A percentile compares a stretch with the other conserved stretches of the same genome.
These are phyloP conservation scores for Pichia sp. DNA, from an alignment of 1,139 yeast genomes.

Conservation along the genomic window DNA sequence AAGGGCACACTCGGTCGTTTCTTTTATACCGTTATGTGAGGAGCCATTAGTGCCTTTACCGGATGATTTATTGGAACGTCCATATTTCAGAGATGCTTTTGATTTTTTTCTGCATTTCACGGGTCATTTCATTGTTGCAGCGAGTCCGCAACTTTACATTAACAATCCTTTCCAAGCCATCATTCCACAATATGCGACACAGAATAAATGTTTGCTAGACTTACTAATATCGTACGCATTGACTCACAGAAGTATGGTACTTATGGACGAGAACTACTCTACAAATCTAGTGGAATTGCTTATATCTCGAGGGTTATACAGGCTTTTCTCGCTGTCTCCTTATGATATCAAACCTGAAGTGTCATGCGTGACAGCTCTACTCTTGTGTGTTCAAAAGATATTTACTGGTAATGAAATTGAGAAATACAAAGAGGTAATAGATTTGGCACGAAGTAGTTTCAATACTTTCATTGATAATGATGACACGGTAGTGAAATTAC, in stretches of 20 bases:
- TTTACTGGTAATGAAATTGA: constrained; percentile 7
- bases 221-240: constrained; percentile 9
- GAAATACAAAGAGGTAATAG: constrained; percentile 8
- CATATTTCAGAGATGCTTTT: constrained; percentile 10
- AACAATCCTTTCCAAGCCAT: constrained; percentile 9
- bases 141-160: constrained; percentile 9
- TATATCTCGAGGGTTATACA: constrained; percentile 8
- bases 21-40: constrained; percentile 7
- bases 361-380: constrained; percentile 8
- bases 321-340: constrained; percentile 1
- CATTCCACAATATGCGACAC: constrained; percentile 8
- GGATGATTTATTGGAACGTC: constrained; percentile 10
- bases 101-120: constrained; percentile 12
- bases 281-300: constrained; percentile 7
- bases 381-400: constrained; percentile 10
- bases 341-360: constrained; percentile 6
- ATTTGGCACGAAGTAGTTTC: constrained; percentile 9
- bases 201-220: constrained; percentile 10
- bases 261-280: constrained; percentile 10
- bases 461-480: constrained; percentile 3
- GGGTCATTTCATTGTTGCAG: constrained; percentile 11
- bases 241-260: constrained; percentile 11
- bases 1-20: background rate
- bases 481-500: background rate
- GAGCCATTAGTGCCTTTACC: constrained; percentile 12